Base-by-base conservation (phyloP, 345 rosid species). In the Sonneratia alba region DNA sequence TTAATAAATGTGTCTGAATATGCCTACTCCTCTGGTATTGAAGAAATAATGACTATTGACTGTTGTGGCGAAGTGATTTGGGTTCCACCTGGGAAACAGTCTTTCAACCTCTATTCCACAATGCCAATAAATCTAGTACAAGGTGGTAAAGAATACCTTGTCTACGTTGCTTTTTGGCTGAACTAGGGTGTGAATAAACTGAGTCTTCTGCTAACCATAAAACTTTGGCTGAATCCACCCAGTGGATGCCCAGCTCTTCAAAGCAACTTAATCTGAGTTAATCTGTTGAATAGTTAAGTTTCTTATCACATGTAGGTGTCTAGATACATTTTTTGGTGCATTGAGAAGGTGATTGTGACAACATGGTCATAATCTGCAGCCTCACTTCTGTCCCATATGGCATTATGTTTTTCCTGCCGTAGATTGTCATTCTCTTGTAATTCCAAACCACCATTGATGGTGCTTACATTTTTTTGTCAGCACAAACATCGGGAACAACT, bases 401-500 rank as follows among this genome's bases (percentile, higher is more conserved):
- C 56, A 49, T 53, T 18, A 8, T 53, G 22, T 53, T 16, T 21
- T 18, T 53, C 13, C 59, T 53, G 59, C 59, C 24, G 18, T 3
- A 53, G 59, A 53, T 53, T 18, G 59, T 4, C 45, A 19, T 4
- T 61, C 7, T 61, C 16, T 61, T 61, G 34, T 27, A 7, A 18
- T 27, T 61, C 16, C 16, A 9, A 61, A 61, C 51, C 36, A 22
- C 34, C 36, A 27, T 34, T 62, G 66, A 32, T 68, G 70, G 18
- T 13, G 43, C 47, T 47, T 13, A 47, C 24, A 18, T 71, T 63
- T 27, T 57, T 55, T 65, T 83, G 73, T 61, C 91, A 93, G 98
- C 93, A 21, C 88, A 86, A 82, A 89, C 89, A 10, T 96, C 98
- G 1, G 98, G 98, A 74, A 96, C 98, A n/a, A 92, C 99, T 13